These are phyloP conservation scores for Starmerella tilneyi DNA, from an alignment of 805 yeast species.

Conservation along the genomic window DNA sequence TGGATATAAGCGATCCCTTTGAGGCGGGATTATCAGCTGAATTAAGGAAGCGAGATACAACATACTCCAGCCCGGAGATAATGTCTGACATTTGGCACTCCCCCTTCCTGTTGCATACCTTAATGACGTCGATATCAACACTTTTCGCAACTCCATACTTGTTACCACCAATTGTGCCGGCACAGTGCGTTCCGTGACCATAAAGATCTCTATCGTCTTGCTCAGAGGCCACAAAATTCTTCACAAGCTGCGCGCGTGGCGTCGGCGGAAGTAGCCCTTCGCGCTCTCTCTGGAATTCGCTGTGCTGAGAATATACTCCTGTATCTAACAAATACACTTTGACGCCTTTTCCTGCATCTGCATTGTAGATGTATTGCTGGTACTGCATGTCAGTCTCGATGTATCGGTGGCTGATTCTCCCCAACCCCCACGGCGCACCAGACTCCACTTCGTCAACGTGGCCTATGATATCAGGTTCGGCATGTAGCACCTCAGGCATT, in stretches of 20 bases:
- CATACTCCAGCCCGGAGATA: slow-evolving; percentile 33
- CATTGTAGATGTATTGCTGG: slow-evolving; percentile 36
- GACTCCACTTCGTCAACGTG: slow-evolving; percentile 1
- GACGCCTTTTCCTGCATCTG: slow-evolving; percentile 45
- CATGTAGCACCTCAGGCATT: not conserved
- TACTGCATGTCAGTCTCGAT: slow-evolving; percentile 16
- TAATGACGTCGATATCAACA: slow-evolving; percentile 56
- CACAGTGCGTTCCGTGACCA: slow-evolving; percentile 92
- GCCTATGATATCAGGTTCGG: not conserved
- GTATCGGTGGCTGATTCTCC: slow-evolving; percentile 28
- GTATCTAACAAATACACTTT: slow-evolving; percentile 75
- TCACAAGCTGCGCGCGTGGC: slow-evolving; percentile 34
- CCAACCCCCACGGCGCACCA: slow-evolving; percentile 41
- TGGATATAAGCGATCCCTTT: slow-evolving; percentile 43
- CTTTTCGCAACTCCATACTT: slow-evolving; percentile 76
- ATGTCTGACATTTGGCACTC: slow-evolving; percentile 43
- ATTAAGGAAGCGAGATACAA: slow-evolving; percentile 26
- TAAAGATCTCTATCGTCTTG: slow-evolving; percentile 50
- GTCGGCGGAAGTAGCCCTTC: slow-evolving; percentile 19
- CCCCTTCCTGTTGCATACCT: slow-evolving; percentile 59
- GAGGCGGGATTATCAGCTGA: slow-evolving; percentile 3
- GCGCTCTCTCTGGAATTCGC: slow-evolving; percentile 34
- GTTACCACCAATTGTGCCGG: slow-evolving; percentile 73
- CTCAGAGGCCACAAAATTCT: slow-evolving; percentile 38
- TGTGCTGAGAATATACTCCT: slow-evolving; percentile 43